phyloP scores from a whole-genome alignment of 2,329 filamentous ascomycete species.

The Curvularia sp. region DNA sequence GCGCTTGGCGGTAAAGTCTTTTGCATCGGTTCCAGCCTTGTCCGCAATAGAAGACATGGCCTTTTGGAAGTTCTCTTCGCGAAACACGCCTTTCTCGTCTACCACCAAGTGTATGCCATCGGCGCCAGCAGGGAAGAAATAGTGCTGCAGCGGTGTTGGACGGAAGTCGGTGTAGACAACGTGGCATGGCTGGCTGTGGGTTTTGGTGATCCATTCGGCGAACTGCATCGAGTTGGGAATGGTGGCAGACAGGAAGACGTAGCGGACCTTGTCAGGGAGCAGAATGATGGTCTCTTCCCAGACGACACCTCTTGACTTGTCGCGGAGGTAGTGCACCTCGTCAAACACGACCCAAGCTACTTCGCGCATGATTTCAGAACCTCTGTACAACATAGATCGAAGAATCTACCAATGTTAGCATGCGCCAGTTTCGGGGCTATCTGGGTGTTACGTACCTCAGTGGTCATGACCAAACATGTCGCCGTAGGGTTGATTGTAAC shows the following conservation, averaged over 20 bases:
- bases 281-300: constrained; percentile 99
- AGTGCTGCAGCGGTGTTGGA: constrained; percentile 94
- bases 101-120: constrained; percentile 94
- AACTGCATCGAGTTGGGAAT: constrained; percentile 99
- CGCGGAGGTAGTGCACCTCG: constrained; percentile 97
- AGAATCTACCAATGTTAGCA: constrained; percentile 70
- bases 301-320: constrained; percentile 91
- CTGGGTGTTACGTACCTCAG: constrained; percentile 62
- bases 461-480: constrained; percentile 98
- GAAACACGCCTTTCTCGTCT: constrained; percentile 94
- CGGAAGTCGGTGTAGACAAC: constrained; percentile 99
- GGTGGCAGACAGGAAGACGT: constrained; percentile 96
- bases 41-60: constrained; percentile 91
- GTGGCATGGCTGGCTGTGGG: constrained; percentile 95
- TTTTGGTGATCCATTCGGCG: constrained; percentile 98
- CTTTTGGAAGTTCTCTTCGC: constrained; percentile 96
- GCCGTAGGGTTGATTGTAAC: constrained; percentile 99
- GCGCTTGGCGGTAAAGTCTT: constrained; percentile 77
- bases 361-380: constrained; percentile 99
- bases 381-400: constrained; percentile 96
- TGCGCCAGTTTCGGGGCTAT: not conserved
- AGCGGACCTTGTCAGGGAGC: constrained; percentile 96
- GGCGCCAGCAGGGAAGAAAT: constrained; percentile 92
- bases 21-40: constrained; percentile 83
- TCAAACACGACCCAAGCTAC: constrained; percentile 99